Evolutionary conservation across 2,329 filamentous ascomycete genomes (phyloP).

Genomic region (Fusarium goolgardi): DNA sequence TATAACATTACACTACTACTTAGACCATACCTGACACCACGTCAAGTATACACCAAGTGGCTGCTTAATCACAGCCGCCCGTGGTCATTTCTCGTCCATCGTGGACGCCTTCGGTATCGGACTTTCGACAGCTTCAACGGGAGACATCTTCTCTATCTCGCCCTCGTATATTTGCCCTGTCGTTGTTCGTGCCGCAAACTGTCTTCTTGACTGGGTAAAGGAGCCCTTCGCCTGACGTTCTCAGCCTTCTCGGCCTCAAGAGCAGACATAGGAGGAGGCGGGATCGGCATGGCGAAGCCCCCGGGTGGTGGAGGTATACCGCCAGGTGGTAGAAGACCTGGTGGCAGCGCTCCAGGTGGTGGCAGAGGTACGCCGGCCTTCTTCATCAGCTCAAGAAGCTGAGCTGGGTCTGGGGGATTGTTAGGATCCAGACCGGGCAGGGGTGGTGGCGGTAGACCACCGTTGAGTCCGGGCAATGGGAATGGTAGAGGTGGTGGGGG

Average conservation of each 20-base stretch:
- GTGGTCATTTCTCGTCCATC: conserved; percentile 32
- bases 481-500: conserved; percentile 64
- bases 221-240: conserved; percentile 67
- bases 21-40: not conserved
- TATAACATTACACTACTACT: conserved; percentile 15
- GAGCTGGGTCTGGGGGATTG: conserved; percentile 70
- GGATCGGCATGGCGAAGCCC: conserved; percentile 51
- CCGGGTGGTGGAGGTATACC: conserved; percentile 51
- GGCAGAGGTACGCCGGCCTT: conserved; percentile 72
- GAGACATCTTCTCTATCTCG: conserved; percentile 52
- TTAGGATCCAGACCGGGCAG: conserved; percentile 68
- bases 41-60: conserved; percentile 5
- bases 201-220: conserved; percentile 85
- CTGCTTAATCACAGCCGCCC: conserved; percentile 3
- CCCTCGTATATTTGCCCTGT: conserved; percentile 69
- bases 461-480: conserved; percentile 62
- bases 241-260: conserved; percentile 49
- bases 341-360: conserved; percentile 60
- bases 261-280: conserved; percentile 56
- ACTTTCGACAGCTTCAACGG: conserved; percentile 17
- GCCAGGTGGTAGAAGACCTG: conserved; percentile 58
- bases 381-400: conserved; percentile 73
- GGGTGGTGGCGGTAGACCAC: conserved; percentile 60
- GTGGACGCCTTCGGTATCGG: conserved; percentile 45
- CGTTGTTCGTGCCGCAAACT: conserved; percentile 82